These are phyloP conservation scores for Pichia inconspicua DNA, from an alignment of 1,139 yeast genomes.

Conservation along the genomic window DNA sequence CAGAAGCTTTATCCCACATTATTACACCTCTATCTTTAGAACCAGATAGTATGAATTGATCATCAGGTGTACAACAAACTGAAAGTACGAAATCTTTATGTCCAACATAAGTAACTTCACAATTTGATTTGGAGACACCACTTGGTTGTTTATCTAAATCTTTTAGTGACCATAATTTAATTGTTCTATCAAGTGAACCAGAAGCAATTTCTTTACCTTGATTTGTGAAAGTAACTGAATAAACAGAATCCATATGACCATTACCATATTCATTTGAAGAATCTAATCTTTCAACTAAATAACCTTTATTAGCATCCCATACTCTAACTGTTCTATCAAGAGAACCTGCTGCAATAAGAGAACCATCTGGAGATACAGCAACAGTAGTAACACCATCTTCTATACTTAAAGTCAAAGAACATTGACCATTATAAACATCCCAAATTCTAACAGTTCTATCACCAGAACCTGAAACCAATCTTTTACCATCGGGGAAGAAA, in stretches of 20 bases:
- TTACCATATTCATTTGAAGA: slow-evolving; percentile 81
- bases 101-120: slow-evolving; percentile 91
- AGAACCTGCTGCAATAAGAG: slow-evolving; percentile 92
- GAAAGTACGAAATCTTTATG: slow-evolving; percentile 94
- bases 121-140: slow-evolving; percentile 45
- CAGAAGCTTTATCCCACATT: slow-evolving; percentile 91
- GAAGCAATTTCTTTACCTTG: slow-evolving; percentile 89
- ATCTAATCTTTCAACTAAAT: slow-evolving; percentile 86
- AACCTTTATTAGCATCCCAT: slow-evolving; percentile 95
- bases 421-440: slow-evolving; percentile 90
- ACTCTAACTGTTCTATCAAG: slow-evolving; percentile 92
- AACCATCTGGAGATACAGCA: slow-evolving; percentile 93
- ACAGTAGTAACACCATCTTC: slow-evolving; percentile 99
- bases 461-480: slow-evolving; percentile 92
- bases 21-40: slow-evolving; percentile 96
- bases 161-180: slow-evolving; percentile 87
- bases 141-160: slow-evolving; percentile 39
- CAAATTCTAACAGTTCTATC: slow-evolving; percentile 95
- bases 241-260: slow-evolving; percentile 95
- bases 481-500: slow-evolving; percentile 91
- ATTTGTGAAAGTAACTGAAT: slow-evolving; percentile 88
- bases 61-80: slow-evolving; percentile 92
- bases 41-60: slow-evolving; percentile 86
- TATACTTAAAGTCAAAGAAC: slow-evolving; percentile 79
- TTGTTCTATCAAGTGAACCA: slow-evolving; percentile 93